Base-by-base conservation (phyloP, 2,329 filamentous ascomycete species). In the Fusarium scirpi region DNA sequence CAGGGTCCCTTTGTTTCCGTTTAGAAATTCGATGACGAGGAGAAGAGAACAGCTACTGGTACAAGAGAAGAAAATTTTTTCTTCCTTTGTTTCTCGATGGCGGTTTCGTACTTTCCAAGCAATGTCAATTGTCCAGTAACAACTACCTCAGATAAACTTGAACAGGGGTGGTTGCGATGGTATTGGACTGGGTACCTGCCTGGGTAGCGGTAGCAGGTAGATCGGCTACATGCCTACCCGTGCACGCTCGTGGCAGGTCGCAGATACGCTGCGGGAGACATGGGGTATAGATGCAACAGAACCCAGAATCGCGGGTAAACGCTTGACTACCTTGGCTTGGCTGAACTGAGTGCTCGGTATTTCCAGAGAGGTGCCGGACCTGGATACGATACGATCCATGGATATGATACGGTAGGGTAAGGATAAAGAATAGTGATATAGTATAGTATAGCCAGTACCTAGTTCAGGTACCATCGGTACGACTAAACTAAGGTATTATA, bases 161-260 rank as follows among this genome's bases (percentile, higher is more conserved):
- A 49, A 43, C 62, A 61, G 34, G 62, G 63, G 27, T 47, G 45
- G 34, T 52, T 52, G 53, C 51, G 34, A 51, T 52, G 56, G 40
- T 49, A 62, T 32, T 48, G 32, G 60, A 38, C 29, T 58, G 25
- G 45, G 34, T 27, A 41, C 34, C 29, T 57, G 38, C 13, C 43
- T 48, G 30, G 41, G 59, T 40, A 44, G 24, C 38, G 52, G 43
- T 43, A 62, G 30, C 34, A 32, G 32, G 45, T 59, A 54, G 62
- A 66, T 66, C 62, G 63, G 63, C 24, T 56, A 51, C 62, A 44
- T 67, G 55, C 62, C 49, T 62, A 59, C 32, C 58, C 48, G 58
- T 63, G 25, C 20, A 15, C 25, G 30, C 48, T 52, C 38, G 40
- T 62, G 48, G 63, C 20, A 66, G 45, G 55, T 66, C 45, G 62